Percentiles rank a stretch among this genome's conserved stretches.
Evolutionary conservation across 805 yeast species (phyloP).

Genomic region (Candida saitoana): DNA sequence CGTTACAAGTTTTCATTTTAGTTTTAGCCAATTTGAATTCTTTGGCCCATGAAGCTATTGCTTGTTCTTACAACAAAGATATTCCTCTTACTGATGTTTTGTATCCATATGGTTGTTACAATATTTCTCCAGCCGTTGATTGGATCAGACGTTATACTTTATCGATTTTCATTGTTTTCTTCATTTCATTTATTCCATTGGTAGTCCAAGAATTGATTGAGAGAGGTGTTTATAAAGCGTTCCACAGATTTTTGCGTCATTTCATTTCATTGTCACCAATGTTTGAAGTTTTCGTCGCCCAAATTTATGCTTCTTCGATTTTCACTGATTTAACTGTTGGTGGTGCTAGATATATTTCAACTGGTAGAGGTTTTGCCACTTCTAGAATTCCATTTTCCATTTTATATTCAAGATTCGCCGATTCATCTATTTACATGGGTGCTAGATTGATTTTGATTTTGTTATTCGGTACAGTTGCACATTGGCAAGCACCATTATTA

Average conservation of each 20-base stretch:
- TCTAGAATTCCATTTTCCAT: conserved; percentile 61
- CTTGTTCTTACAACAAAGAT: conserved; percentile 58
- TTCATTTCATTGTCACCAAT: conserved; percentile 68
- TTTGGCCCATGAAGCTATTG: conserved; percentile 54
- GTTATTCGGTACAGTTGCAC: conserved; percentile 67
- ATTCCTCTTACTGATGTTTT: conserved; percentile 59
- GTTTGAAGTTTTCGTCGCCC: conserved; percentile 77
- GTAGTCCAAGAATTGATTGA: conserved; percentile 75
- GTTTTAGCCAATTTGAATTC: conserved; percentile 62
- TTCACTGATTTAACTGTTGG: conserved; percentile 67
- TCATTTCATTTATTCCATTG: conserved; percentile 70
- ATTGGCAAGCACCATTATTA: conserved; percentile 88
- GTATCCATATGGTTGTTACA: conserved; percentile 66
- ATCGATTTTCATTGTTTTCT: conserved; percentile 71
- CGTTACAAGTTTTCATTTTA: conserved; percentile 53
- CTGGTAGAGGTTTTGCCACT: conserved; percentile 82
- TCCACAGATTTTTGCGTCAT: conserved; percentile 60
- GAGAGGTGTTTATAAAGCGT: conserved; percentile 68
- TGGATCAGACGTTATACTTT: conserved; percentile 74
- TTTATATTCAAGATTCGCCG: conserved; percentile 68
- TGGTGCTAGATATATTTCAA: conserved; percentile 78
- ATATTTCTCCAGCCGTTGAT: conserved; percentile 62
- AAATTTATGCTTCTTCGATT: conserved; percentile 68
- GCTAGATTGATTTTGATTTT: conserved; percentile 71
- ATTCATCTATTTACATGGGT: conserved; percentile 80